phyloP scores from a whole-genome alignment of 495 filamentous ascomycete genomes.

The Evernia prunastri region DNA sequence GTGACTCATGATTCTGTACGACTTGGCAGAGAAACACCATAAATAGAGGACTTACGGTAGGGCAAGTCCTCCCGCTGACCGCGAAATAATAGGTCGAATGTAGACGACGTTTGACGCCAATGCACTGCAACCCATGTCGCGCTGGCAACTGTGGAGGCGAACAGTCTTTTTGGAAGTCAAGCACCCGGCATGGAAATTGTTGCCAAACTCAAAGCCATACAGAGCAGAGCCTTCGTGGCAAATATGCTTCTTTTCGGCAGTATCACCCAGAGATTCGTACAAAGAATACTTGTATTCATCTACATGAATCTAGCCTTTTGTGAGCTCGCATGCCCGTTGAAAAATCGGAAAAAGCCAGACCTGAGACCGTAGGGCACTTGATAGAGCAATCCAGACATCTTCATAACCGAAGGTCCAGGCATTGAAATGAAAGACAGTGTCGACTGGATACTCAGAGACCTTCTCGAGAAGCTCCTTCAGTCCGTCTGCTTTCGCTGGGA shows the following conservation, averaged over 20 bases:
- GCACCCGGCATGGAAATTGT: slow-evolving; percentile 59
- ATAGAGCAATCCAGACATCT: slow-evolving; percentile 82
- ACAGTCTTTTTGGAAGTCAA: slow-evolving; percentile 57
- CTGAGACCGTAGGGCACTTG: slow-evolving; percentile 58
- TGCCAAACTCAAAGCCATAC: slow-evolving; percentile 71
- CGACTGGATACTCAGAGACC: slow-evolving; percentile 58
- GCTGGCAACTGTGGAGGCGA: slow-evolving; percentile 87
- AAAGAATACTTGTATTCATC: slow-evolving; percentile 72
- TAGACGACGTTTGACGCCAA: slow-evolving; percentile 57
- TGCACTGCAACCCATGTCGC: slow-evolving; percentile 55
- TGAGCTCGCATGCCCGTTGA: neutral
- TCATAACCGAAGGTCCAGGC: slow-evolving; percentile 94
- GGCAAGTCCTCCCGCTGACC: slow-evolving; percentile 49
- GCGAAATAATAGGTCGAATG: slow-evolving; percentile 69
- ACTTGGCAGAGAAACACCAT: neutral
- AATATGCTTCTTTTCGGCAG: slow-evolving; percentile 29
- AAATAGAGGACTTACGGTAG: slow-evolving; percentile 33
- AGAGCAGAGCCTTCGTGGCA: slow-evolving; percentile 58
- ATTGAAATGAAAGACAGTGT: slow-evolving; percentile 78
- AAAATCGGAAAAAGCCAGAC: slow-evolving; percentile 34
- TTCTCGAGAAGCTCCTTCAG: slow-evolving; percentile 67
- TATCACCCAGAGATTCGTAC: slow-evolving; percentile 57
- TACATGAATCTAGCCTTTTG: slow-evolving; percentile 58
- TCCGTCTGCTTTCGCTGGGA: slow-evolving; percentile 61
- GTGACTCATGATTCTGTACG: neutral